Base-by-base conservation (phyloP, 2,329 filamentous ascomycete genomes). In the Albifimbria verrucaria region DNA sequence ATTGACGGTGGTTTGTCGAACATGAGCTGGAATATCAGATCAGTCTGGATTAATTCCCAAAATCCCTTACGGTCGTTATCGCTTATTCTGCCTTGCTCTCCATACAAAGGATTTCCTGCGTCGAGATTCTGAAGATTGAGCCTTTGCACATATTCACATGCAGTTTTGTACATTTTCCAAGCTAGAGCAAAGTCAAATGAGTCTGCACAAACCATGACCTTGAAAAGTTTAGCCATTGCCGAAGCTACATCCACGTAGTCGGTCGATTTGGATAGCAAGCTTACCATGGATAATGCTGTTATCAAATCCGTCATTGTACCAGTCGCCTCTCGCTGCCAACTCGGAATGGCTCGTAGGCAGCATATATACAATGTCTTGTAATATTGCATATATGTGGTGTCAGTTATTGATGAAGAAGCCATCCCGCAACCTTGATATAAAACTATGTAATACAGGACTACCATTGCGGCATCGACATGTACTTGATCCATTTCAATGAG, bases 31-130 rank as follows among this genome's bases (percentile, higher is more conserved):
- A 63, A 68, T 49, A 65, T 68, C 15, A 66, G 58, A 22, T 69
- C 67, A 15, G 66, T 58, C 23, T 69, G 65, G 1, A 69, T 61
- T 3, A 69, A 59, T n/a, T 68, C 64, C 67, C 67, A 69, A 24
- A 68, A 67, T 0, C 61, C 63, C 22, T 61, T 61, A 9, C 67
- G 60, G 22, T 69, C 65, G 1, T 60, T 55, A 18, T 64, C 57
- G 21, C 22, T 25, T 22, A 25, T 56, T 46, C 4, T 50, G 25
- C 18, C 39, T 23, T 24, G 20, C 50, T 54, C 7, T 54, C 49
- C 12, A 52, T 51, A 11, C 51, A 60, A 42, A 22, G 52, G 53
- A 10, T 60, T 59, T 9, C 59, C 58, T 4, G 59, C 64, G 45
- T 68, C 66, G 2, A 68, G 57, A 12, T 62, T 68, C 25, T 69